phyloP scores from a whole-genome alignment of 2,329 filamentous ascomycete genomes.

The Ceratocystis variospora region DNA sequence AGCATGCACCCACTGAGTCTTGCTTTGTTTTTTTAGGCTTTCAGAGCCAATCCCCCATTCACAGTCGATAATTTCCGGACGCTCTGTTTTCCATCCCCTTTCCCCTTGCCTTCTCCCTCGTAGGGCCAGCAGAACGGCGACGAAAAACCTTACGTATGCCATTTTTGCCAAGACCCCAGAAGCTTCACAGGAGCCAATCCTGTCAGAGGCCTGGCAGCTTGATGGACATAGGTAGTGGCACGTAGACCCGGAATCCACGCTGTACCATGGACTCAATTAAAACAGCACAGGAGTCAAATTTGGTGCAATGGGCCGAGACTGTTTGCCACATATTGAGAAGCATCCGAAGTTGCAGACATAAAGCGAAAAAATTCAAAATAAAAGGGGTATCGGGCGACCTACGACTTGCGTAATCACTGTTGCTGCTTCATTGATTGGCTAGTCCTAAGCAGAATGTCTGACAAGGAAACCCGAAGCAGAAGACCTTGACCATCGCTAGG shows the following conservation, averaged over 20 bases:
- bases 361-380: background rate
- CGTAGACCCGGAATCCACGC: too few species aligned
- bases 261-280: too few species aligned
- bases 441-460: background rate
- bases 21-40: background rate
- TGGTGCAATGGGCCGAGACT: too few species aligned
- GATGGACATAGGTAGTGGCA: background rate
- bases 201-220: background rate
- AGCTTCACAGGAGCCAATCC: background rate
- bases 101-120: background rate
- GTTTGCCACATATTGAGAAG: too few species aligned
- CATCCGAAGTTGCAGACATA: too few species aligned
- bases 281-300: too few species aligned
- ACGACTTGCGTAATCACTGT: background rate
- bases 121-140: background rate
- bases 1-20: background rate
- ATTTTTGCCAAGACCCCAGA: background rate
- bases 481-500: background rate
- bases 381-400: background rate
- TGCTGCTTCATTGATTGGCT: background rate
- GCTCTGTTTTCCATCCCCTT: background rate
- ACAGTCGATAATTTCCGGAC: background rate
- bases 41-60: background rate
- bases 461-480: background rate
- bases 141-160: slow-evolving; percentile 5